phyloP scores from a whole-genome alignment of 2,329 filamentous ascomycete genomes.

The Arthrobotrys iridis region DNA sequence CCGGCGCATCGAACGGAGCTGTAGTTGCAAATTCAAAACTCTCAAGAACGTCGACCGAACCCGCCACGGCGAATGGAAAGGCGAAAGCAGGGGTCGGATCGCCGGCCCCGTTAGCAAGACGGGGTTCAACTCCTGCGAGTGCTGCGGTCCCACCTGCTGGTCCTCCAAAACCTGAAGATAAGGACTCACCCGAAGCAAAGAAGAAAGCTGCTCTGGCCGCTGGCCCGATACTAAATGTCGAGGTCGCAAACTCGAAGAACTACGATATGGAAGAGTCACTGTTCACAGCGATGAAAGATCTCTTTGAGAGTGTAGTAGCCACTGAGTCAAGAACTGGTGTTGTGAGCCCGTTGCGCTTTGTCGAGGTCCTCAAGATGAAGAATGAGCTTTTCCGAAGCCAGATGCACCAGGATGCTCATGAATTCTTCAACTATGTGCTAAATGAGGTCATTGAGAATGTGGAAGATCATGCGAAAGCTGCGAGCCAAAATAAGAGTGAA shows the following conservation, averaged over 20 bases:
- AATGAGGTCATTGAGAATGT: conserved; percentile 96
- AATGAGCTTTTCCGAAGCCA: conserved; percentile 97
- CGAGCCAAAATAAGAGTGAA: conserved; percentile 66
- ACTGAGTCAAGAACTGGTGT: conserved; percentile 86
- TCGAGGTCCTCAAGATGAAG: conserved; percentile 91
- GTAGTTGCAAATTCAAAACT: conserved; percentile 57
- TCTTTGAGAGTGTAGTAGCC: conserved; percentile 88
- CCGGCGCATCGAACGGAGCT: conserved; percentile 67
- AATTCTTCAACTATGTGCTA: conserved; percentile 93
- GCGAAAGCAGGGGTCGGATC: conserved; percentile 24
- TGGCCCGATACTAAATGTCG: conserved; percentile 85
- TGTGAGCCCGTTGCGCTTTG: conserved; percentile 87
- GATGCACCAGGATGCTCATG: conserved; percentile 98
- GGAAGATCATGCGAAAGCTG: conserved; percentile 80
- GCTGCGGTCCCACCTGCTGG: conserved; percentile 70
- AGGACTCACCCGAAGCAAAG: conserved; percentile 95
- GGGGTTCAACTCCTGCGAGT: conserved; percentile 59
- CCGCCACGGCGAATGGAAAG: conserved; percentile 48
- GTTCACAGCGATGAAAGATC: conserved; percentile 94
- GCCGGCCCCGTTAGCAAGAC: conserved; percentile 24
- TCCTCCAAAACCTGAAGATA: conserved; percentile 81
- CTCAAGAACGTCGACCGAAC: conserved; percentile 62
- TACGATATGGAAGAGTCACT: conserved; percentile 96
- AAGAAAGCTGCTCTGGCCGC: conserved; percentile 93
- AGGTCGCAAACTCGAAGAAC: conserved; percentile 78